phyloP scores from a whole-genome alignment of 2,329 filamentous ascomycete genomes.

The Diaporthe ampelina region DNA sequence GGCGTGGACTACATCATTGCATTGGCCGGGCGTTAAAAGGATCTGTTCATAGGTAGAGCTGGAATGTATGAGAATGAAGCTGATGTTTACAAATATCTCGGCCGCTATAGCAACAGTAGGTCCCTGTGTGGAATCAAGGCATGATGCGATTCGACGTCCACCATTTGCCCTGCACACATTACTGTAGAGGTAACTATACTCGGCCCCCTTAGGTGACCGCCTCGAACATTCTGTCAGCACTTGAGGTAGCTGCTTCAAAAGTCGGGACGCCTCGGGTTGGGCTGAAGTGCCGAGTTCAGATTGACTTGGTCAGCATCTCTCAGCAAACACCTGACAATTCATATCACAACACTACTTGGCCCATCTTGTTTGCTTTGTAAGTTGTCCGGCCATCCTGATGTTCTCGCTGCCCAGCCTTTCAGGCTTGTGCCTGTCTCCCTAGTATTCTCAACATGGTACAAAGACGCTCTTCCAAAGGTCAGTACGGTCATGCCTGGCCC shows the following conservation, averaged over 20 bases:
- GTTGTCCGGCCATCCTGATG: too few species aligned
- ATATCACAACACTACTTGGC: neutral
- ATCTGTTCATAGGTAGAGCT: conserved; percentile 39
- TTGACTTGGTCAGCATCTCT: neutral
- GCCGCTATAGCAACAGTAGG: neutral
- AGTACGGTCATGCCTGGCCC: neutral
- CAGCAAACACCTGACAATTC: neutral
- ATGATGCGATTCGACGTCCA: neutral
- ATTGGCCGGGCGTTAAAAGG: conserved; percentile 41
- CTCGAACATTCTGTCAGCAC: neutral
- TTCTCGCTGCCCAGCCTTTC: neutral
- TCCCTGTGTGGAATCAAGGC: neutral
- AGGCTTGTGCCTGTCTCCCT: neutral
- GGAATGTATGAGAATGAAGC: conserved; percentile 40
- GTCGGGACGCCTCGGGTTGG: neutral
- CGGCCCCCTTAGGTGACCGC: too few species aligned
- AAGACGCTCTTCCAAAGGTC: too few species aligned
- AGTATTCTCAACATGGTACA: neutral
- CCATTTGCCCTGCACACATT: too few species aligned
- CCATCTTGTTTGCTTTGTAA: neutral
- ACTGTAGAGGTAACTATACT: neutral
- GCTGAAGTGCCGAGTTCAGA: neutral
- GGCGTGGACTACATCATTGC: conserved; percentile 35
- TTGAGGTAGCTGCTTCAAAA: neutral
- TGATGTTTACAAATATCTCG: conserved; percentile 16